These are phyloP conservation scores for Nicotiana sylvestris DNA, from an alignment of 257 asterid genomes.

Conservation along the genomic window DNA sequence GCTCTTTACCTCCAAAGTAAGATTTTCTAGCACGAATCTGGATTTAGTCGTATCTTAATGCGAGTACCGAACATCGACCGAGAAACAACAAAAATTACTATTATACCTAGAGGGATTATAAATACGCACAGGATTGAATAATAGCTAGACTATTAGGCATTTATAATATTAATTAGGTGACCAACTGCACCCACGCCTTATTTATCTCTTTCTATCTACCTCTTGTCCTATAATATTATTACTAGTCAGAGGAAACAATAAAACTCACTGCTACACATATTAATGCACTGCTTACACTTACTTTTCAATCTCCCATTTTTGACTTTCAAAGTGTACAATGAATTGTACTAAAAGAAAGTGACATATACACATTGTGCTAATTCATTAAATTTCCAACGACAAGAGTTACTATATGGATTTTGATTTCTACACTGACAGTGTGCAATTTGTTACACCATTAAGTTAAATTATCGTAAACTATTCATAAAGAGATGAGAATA, in stretches of 20 bases:
- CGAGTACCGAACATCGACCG: too few relatives aligned
- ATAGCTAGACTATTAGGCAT: not conserved
- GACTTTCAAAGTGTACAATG: not conserved
- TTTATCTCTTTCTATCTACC: slow-evolving; percentile 5
- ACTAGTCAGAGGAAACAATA: not conserved
- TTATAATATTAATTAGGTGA: not conserved
- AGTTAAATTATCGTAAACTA: too few relatives aligned
- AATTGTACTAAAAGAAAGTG: not conserved
- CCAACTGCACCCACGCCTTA: not conserved
- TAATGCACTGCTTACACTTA: not conserved
- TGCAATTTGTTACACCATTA: too few relatives aligned
- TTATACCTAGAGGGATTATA: not conserved
- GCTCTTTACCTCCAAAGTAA: too few relatives aligned
- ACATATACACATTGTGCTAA: not conserved
- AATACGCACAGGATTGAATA: not conserved
- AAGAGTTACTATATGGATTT: not conserved
- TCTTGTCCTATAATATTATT: not conserved
- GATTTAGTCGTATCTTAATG: too few relatives aligned
- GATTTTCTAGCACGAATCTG: too few relatives aligned
- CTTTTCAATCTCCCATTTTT: not conserved
- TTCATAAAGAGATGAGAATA: too few relatives aligned
- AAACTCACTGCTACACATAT: not conserved
- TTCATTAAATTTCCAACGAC: not conserved
- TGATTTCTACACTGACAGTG: not conserved
- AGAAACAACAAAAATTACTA: not conserved